phyloP scores from a whole-genome alignment of 768 basidiomycete genomes.

The Pisolithus marmoratus region DNA sequence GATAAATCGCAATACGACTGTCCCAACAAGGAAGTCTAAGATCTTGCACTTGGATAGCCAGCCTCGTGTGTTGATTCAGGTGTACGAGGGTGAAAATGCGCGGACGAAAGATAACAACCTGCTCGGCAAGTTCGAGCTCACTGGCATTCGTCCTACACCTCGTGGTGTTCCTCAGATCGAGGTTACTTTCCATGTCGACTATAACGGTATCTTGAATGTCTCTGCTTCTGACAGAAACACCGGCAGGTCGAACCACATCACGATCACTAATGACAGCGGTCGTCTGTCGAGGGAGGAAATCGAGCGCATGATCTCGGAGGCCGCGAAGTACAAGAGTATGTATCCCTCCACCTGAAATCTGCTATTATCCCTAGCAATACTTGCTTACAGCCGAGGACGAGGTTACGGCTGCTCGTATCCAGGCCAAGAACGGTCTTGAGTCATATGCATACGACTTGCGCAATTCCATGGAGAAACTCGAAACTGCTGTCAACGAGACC shows the following conservation, averaged over 20 bases:
- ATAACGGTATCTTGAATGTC: background rate
- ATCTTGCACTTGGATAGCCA: slow-evolving; percentile 99
- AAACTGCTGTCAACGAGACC: too few species aligned
- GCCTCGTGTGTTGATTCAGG: slow-evolving; percentile 49
- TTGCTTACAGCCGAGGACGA: too few species aligned
- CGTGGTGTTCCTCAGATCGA: slow-evolving; percentile 83
- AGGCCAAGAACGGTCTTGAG: too few species aligned
- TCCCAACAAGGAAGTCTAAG: slow-evolving; percentile 98
- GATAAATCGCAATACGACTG: slow-evolving; percentile 98
- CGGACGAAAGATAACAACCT: slow-evolving; percentile 63
- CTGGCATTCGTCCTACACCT: slow-evolving; percentile 46
- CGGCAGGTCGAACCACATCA: background rate
- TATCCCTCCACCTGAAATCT: too few species aligned
- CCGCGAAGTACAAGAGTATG: too few species aligned
- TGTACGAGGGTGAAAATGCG: slow-evolving; percentile 95
- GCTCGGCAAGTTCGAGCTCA: slow-evolving; percentile 81
- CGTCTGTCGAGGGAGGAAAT: background rate
- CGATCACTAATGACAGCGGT: background rate
- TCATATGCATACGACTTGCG: too few species aligned
- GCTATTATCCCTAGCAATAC: too few species aligned
- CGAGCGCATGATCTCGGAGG: background rate
- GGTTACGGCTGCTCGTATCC: too few species aligned
- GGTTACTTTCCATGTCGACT: background rate
- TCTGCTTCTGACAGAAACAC: background rate
- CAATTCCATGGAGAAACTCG: too few species aligned